phyloP scores from a whole-genome alignment of 345 rosid species.

The Physaria fendleri region DNA sequence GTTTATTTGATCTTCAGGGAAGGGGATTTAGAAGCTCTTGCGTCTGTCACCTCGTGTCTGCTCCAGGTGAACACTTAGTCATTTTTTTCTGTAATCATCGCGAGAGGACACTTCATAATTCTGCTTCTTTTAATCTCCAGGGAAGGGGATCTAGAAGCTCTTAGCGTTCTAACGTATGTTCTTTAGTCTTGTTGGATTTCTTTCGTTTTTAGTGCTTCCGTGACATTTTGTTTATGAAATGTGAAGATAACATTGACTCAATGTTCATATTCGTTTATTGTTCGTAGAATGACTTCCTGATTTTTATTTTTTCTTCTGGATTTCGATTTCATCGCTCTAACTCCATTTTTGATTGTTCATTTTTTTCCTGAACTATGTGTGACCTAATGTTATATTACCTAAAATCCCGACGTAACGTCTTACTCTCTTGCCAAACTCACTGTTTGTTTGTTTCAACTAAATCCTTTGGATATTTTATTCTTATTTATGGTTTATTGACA shows the following conservation, averaged over 20 bases:
- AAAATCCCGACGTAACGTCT: background rate
- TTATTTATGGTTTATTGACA: background rate
- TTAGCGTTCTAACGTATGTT: conserved; percentile 13
- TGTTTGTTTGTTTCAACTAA: background rate
- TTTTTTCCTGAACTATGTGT: background rate
- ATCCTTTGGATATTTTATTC: background rate
- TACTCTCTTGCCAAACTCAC: no score
- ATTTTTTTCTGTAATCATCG: no score
- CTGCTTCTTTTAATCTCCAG: background rate
- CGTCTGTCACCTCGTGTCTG: no score
- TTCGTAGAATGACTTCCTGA: background rate
- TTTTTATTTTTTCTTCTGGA: background rate
- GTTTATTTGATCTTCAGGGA: no score
- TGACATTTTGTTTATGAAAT: background rate
- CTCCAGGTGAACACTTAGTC: no score
- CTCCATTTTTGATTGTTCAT: background rate
- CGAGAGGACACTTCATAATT: background rate
- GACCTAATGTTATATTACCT: background rate
- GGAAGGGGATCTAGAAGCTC: conserved; percentile 27
- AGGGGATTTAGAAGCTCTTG: no score
- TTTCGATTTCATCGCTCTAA: background rate
- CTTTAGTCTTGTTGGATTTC: no score
- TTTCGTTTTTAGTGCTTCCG: no score
- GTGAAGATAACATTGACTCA: background rate
- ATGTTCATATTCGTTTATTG: background rate